These are phyloP conservation scores for Metschnikowia sp. DNA, from an alignment of 805 yeast genomes.

Conservation along the genomic window DNA sequence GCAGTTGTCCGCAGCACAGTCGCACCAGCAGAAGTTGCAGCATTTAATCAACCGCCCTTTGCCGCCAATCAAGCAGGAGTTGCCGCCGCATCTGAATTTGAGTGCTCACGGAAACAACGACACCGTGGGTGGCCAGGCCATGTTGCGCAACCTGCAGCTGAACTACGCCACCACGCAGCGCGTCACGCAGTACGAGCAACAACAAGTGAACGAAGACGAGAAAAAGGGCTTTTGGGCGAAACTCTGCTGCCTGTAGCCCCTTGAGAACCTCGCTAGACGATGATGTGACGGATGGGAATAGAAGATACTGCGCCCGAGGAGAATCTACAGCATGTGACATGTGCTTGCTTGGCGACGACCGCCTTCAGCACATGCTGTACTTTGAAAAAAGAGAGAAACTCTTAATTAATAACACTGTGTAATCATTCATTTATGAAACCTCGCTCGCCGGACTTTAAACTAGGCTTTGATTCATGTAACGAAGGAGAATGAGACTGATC, in stretches of 20 bases:
- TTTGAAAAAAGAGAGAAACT: neutral
- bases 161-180: constrained; percentile 23
- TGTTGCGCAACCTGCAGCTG: constrained; percentile 21
- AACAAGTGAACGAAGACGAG: constrained; percentile 32
- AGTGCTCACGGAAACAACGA: constrained; percentile 17
- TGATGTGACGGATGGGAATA: no score
- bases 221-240: constrained; percentile 41
- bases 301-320: no score
- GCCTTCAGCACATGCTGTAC: neutral
- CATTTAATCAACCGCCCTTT: constrained; percentile 47
- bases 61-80: constrained; percentile 46
- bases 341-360: neutral
- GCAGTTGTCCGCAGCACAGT: constrained; percentile 44
- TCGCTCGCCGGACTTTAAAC: neutral
- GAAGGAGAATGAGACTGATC: no score
- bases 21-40: constrained; percentile 47
- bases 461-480: no score
- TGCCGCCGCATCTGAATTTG: constrained; percentile 19
- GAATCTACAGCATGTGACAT: neutral
- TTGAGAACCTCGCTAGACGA: neutral
- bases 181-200: constrained; percentile 37
- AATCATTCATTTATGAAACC: constrained; percentile 3
- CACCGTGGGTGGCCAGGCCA: constrained; percentile 22
- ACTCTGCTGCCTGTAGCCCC: constrained; percentile 37
- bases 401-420: constrained; percentile 6